Evolutionary conservation across 2,329 filamentous ascomycete genomes (phyloP), one percentile per base, ranked within the genome.

Genomic region (Drechslerella stenobrocha): DNA sequence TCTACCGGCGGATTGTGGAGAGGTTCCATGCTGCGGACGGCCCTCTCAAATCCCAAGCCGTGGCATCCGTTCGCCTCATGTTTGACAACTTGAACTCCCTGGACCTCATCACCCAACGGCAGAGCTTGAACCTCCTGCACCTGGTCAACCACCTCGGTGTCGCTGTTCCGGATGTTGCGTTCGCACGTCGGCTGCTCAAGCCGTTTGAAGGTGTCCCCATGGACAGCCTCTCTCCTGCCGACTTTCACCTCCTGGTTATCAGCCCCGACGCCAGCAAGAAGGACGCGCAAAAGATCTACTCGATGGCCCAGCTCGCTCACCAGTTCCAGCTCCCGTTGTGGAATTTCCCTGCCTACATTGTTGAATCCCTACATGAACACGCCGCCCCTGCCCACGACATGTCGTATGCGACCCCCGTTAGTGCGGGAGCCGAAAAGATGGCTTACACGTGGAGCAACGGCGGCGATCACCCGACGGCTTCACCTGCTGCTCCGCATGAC

Each of bases 391-490:
- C 56, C 57, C 42, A 69, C 45, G 63, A 67, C 11, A 48, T 44
- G 32, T 28, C 55, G 26, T 48, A 69, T 45, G 86, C 71, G 80
- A 87, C 64, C 75, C 79, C 26, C 77, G 78, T 28, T 87, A 82
- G 76, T 85, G 87, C 84, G 74, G 80, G 52, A 75, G 76, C 30
- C 81, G 82, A 77, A 91, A 90, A 37, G 97, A 93, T 9, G 87
- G 90, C 13, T 81, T 90, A 63, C 96, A 97, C 74, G 89, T 90
- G 0, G 91, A 96, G 70, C 84, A 93, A 71, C 83, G 97, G 20
- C 92, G 97, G 78, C 89, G 87, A 73, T 82, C 84, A 35, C 85
- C 86, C 35, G n/a, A n/a, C n/a, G 18, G 20, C 63, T 45, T 56
- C 63, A 13, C 63, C 63, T 28, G 37, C 73, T 87, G 87, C 50